Conservation (phyloP, 2,329 filamentous ascomycete species). For the Purpureocillium takamizusanense region DNA sequence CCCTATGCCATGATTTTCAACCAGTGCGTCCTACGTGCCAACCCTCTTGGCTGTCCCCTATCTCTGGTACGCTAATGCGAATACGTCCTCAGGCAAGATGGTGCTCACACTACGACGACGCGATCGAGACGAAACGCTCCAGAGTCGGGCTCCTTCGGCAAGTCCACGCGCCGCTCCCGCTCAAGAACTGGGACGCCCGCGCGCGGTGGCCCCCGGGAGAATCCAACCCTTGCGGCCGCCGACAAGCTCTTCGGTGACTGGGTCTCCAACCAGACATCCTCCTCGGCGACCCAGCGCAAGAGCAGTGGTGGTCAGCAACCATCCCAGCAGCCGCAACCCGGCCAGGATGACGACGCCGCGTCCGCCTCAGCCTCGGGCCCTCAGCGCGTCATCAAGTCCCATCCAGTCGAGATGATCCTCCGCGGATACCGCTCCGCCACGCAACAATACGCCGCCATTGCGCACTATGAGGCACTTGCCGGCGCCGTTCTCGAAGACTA, state of each 20-base stretch:
- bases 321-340: slow-evolving; percentile 19
- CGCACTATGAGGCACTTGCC: slow-evolving; percentile 79
- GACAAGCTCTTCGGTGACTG: slow-evolving; percentile 54
- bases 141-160: slow-evolving; percentile 57
- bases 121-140: slow-evolving; percentile 45
- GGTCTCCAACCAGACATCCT: slow-evolving; percentile 34
- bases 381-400: slow-evolving; percentile 24
- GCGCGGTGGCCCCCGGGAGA: slow-evolving; percentile 37
- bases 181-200: slow-evolving; percentile 52
- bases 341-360: slow-evolving; percentile 29
- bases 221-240: slow-evolving; percentile 52
- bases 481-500: slow-evolving; percentile 91
- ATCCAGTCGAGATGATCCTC: slow-evolving; percentile 68
- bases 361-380: slow-evolving; percentile 3
- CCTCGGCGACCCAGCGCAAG: slow-evolving; percentile 22
- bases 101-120: slow-evolving; percentile 30
- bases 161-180: slow-evolving; percentile 54
- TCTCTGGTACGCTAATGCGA: slow-evolving; percentile 4
- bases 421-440: slow-evolving; percentile 63
- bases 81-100: slow-evolving; percentile 37
- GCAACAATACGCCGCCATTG: slow-evolving; percentile 77
- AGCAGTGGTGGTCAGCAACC: slow-evolving; percentile 20
- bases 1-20: slow-evolving; percentile 60
- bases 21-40: slow-evolving; percentile 35
- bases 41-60: neutral